These are phyloP conservation scores for Phyllostachys edulis DNA, from an alignment of 176 grass and related monocot genomes.

Conservation along the genomic window DNA sequence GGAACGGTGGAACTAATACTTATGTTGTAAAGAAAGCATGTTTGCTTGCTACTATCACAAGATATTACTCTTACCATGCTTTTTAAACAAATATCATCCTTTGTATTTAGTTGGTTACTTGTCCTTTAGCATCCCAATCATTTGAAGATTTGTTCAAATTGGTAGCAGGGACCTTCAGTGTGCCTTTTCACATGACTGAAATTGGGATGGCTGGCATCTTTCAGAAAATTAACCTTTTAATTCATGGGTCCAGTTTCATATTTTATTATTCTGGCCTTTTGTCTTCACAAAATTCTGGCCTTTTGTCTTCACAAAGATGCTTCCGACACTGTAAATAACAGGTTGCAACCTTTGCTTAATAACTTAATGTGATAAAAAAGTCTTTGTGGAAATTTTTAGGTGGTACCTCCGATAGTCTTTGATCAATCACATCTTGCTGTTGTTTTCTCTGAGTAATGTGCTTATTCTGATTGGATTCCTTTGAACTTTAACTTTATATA, in stretches of 20 bases:
- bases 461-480: slow-evolving; percentile 24
- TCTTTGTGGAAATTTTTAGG: too few relatives aligned
- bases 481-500: slow-evolving; percentile 25
- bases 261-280: not conserved
- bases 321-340: too few relatives aligned
- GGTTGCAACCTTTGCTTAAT: too few relatives aligned
- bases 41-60: not conserved
- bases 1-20: not conserved
- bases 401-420: too few relatives aligned
- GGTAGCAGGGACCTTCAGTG: too few relatives aligned
- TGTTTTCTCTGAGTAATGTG: not conserved
- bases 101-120: not conserved
- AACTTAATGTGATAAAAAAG: too few relatives aligned
- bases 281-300: too few relatives aligned
- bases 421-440: not conserved
- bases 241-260: not conserved
- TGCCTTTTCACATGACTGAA: not conserved
- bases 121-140: not conserved
- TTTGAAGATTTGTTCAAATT: not conserved
- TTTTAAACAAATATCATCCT: not conserved
- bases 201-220: not conserved
- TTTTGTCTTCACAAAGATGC: too few relatives aligned
- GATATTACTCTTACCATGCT: not conserved
- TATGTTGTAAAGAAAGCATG: not conserved
- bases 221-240: not conserved